Conservation (phyloP, 306 rosid genomes). For the Gastrolobium villosum region DNA sequence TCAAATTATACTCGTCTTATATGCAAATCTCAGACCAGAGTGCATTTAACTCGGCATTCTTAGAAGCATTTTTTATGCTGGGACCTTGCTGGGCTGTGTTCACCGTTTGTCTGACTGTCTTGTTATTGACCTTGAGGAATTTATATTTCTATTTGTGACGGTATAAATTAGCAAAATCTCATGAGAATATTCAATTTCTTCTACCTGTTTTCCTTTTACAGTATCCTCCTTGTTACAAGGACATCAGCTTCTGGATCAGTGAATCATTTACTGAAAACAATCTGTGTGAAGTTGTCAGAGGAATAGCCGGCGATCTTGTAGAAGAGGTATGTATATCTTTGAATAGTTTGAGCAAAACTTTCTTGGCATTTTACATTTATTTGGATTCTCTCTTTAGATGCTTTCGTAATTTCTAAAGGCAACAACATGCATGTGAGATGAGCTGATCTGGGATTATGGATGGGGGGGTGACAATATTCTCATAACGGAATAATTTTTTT, state of each 20-base stretch:
- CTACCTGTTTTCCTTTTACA: slow-evolving; percentile 51
- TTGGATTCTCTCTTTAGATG: slow-evolving; percentile 4
- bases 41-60: slow-evolving; percentile 25
- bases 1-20: slow-evolving; percentile 28
- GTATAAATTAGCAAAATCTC: slow-evolving; percentile 17
- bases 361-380: slow-evolving; percentile 9
- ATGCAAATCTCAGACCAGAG: slow-evolving; percentile 19
- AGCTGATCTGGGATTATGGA: neutral
- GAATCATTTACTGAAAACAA: slow-evolving; percentile 94
- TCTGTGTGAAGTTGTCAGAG: slow-evolving; percentile 97
- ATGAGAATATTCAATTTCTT: slow-evolving; percentile 34
- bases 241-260: slow-evolving; percentile 93
- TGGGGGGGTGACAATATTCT: slow-evolving; percentile 15
- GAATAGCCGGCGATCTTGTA: slow-evolving; percentile 91
- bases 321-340: slow-evolving; percentile 93
- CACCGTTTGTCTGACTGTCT: slow-evolving; percentile 22
- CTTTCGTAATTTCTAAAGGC: slow-evolving; percentile 31
- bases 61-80: neutral
- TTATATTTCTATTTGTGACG: slow-evolving; percentile 2
- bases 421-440: slow-evolving; percentile 20
- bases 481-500: neutral
- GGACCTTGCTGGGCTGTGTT: neutral
- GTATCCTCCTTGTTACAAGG: slow-evolving; percentile 99
- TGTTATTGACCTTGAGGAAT: slow-evolving; percentile 19
- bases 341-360: slow-evolving; percentile 12